A percentile compares a stretch with the other conserved stretches of the same genome.
Conservation (phyloP, 257 asterid species). For the Gentiana macrophylla region DNA sequence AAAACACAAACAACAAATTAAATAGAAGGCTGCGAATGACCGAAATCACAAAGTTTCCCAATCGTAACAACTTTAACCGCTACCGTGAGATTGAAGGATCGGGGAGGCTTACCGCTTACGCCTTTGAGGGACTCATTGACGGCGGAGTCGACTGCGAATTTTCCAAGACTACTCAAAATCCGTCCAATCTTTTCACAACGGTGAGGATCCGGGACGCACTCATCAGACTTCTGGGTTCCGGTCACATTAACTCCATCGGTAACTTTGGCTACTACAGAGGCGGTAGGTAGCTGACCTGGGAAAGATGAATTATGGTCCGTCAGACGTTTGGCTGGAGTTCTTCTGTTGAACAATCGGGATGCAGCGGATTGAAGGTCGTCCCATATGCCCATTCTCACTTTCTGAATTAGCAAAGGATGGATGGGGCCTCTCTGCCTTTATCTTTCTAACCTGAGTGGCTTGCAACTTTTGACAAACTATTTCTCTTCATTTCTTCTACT, state of each 20-base stretch:
- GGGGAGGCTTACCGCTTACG: slow-evolving; percentile 15
- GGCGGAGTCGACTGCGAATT: slow-evolving; percentile 46
- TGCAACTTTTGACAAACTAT: too few relatives aligned
- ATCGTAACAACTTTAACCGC: too few relatives aligned
- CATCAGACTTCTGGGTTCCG: slow-evolving; percentile 16
- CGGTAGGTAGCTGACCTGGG: neutral
- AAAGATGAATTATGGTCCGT: neutral
- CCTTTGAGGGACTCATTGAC: slow-evolving; percentile 44
- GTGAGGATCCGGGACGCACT: slow-evolving; percentile 19
- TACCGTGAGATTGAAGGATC: neutral
- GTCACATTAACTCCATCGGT: slow-evolving; percentile 1
- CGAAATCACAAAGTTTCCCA: neutral
- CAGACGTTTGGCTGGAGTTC: slow-evolving; percentile 2
- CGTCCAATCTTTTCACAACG: slow-evolving; percentile 30
- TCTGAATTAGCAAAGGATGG: too few relatives aligned
- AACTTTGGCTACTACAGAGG: slow-evolving; percentile 6
- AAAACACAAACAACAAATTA: neutral
- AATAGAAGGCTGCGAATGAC: neutral
- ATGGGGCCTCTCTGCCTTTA: too few relatives aligned
- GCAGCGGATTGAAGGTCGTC: slow-evolving; percentile 19
- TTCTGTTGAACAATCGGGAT: slow-evolving; percentile 13
- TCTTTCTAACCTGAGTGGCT: too few relatives aligned
- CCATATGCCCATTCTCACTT: slow-evolving; percentile 18
- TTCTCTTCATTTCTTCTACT: too few relatives aligned
- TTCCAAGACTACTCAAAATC: slow-evolving; percentile 30